Evolutionary conservation across 306 rosid genomes (phyloP).

Genomic region (Cucurbita ficifolia): DNA sequence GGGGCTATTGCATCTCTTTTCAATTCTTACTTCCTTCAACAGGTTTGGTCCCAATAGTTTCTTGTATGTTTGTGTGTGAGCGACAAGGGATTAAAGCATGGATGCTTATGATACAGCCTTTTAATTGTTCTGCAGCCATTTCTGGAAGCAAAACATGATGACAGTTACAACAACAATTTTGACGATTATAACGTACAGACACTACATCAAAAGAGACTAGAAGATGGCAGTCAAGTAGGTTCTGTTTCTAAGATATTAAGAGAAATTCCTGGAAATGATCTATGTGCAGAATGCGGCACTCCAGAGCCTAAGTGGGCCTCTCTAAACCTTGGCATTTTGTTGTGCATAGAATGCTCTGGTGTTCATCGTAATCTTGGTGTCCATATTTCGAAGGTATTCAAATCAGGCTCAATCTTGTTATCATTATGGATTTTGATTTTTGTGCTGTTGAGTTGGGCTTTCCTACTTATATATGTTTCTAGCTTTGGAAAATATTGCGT

Average conservation of each 20-base stretch:
- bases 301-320: constrained; percentile 97
- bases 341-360: constrained; percentile 96
- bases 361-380: constrained; percentile 95
- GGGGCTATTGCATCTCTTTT: constrained; percentile 67
- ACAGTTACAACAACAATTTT: constrained; percentile 18
- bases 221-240: constrained; percentile 31
- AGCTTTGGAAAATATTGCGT: neutral
- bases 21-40: constrained; percentile 72
- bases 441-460: neutral
- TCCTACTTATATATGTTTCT: neutral
- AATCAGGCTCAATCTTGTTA: constrained; percentile 9
- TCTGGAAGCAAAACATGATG: constrained; percentile 12
- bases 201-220: constrained; percentile 24
- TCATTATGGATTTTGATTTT: neutral
- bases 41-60: constrained; percentile 34
- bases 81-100: constrained; percentile 1
- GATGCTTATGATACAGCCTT: neutral
- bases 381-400: constrained; percentile 79
- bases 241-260: constrained; percentile 57
- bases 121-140: constrained; percentile 50
- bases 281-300: constrained; percentile 83
- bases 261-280: constrained; percentile 78
- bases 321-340: constrained; percentile 76
- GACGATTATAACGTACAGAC: constrained; percentile 28
- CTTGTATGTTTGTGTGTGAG: neutral